Evolutionary conservation across 129 eudicot genomes (phyloP).

Genomic region (Scalesia atractyloides): DNA sequence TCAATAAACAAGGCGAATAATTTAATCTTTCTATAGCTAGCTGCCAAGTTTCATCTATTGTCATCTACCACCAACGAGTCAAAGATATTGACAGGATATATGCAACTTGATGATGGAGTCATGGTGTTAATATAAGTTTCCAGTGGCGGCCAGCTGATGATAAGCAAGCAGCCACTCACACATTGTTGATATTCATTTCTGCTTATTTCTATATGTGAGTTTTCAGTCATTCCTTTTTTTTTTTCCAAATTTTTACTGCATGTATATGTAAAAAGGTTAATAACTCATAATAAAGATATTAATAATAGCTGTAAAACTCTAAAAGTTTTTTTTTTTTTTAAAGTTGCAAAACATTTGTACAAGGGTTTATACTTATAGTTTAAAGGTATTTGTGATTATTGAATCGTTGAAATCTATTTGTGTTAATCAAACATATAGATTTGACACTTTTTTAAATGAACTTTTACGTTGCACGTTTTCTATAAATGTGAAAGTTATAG

Average conservation of each 20-base stretch:
- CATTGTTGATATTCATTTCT: constrained; percentile 8
- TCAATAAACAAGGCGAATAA: background rate
- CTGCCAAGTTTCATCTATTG: background rate
- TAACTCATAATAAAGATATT: too few species aligned
- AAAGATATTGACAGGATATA: constrained; percentile 1
- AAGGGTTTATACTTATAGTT: background rate
- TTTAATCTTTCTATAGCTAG: background rate
- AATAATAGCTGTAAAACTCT: too few species aligned
- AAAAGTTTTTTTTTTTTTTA: too few species aligned
- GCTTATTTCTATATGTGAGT: too few species aligned
- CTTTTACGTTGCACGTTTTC: too few species aligned
- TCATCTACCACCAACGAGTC: background rate
- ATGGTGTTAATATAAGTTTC: background rate
- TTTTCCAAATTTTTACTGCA: background rate
- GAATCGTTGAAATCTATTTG: background rate
- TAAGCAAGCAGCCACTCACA: constrained; percentile 6
- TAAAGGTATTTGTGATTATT: background rate
- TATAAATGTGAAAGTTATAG: too few species aligned
- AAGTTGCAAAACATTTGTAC: background rate
- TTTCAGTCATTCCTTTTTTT: background rate
- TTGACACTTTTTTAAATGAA: too few species aligned
- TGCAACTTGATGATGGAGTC: constrained; percentile 11
- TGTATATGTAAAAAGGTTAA: background rate
- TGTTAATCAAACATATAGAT: too few species aligned
- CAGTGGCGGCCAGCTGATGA: constrained; percentile 7